A percentile compares a stretch with the other conserved stretches of the same genome.
Conservation (phyloP, 345 rosid genomes). For the Garcia nutans region DNA sequence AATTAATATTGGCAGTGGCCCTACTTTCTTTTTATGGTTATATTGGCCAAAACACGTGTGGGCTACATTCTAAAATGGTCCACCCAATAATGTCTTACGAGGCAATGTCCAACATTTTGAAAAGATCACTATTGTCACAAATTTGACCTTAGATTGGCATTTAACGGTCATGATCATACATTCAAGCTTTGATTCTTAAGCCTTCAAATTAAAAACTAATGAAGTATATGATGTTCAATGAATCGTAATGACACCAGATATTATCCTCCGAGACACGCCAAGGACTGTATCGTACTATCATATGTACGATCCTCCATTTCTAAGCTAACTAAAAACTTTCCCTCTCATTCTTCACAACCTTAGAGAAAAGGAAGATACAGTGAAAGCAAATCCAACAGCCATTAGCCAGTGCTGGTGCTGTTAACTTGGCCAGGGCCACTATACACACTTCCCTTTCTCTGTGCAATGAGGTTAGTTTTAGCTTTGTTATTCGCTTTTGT, state of each 20-base stretch:
- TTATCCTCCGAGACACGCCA: not conserved
- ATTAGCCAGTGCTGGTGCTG: not conserved
- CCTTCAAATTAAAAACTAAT: no score
- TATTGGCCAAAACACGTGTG: not conserved
- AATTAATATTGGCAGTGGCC: not conserved
- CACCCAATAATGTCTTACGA: not conserved
- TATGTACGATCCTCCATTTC: slow-evolving; percentile 18
- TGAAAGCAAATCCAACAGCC: not conserved
- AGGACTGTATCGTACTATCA: not conserved
- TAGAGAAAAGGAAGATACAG: not conserved
- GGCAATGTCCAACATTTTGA: not conserved
- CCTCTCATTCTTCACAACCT: slow-evolving; percentile 4
- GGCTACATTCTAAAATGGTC: not conserved
- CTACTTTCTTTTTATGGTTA: not conserved
- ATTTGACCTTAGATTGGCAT: not conserved
- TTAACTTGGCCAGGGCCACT: not conserved
- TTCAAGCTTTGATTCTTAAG: not conserved
- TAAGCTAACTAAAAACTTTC: slow-evolving; percentile 13
- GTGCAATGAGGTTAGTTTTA: no score
- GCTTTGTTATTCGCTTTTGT: no score
- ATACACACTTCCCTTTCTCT: no score
- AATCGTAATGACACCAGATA: not conserved
- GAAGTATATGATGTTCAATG: no score
- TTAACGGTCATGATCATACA: not conserved
- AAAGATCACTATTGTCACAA: not conserved